Evolutionary conservation across 1,284 basidiomycete species (phyloP), one percentile per base, ranked within the genome.

Genomic region (Porogramme epimiltina): DNA sequence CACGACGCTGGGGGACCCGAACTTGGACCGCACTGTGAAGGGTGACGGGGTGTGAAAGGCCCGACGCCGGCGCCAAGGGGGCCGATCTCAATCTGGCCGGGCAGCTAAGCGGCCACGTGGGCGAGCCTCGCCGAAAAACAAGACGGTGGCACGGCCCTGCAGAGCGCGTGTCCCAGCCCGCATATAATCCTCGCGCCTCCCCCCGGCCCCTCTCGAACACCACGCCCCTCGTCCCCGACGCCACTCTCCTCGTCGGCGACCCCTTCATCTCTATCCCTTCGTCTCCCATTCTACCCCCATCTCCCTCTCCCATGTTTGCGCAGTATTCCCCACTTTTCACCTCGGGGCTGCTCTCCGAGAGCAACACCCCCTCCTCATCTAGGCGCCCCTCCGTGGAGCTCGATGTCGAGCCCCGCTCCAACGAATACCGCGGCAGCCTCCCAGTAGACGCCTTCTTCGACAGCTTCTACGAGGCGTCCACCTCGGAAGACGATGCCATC

Each of bases 291-390:
- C 15, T 42, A 18, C 39, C 34, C 28, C 16, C 19, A 19, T 19
- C 13, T 19, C 24, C 16, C 26, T 33, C 49, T 11, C 10, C 42
- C 38, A 64, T 65, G 62, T 68, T 71, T 51, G 64, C 66, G 1
- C 66, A 71, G 54, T 84, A 84, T 60, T 82, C 80, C 1, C 73
- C 79, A 25, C 80, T 84, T 66, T 84, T 84, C 75, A 82, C 77
- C 9, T 79, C 79, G n/a, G 82, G 82, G 46, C 73, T 84, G 19
- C 68, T 80, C 52, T 76, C 74, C 24, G 72, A 66, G 45, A 59
- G 56, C 60, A 56, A 58, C 62, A 49, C 57, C 19, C 58, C 70
- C 22, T 62, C 66, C 15, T 60, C 72, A 23, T 69, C 67, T 26
- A 62, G 67, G 20, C 52, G 66, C 20, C 62, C 68, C n/a, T 69